phyloP scores from a whole-genome alignment of 2,329 filamentous ascomycete species.

The Paraconiothyrium sp. region DNA sequence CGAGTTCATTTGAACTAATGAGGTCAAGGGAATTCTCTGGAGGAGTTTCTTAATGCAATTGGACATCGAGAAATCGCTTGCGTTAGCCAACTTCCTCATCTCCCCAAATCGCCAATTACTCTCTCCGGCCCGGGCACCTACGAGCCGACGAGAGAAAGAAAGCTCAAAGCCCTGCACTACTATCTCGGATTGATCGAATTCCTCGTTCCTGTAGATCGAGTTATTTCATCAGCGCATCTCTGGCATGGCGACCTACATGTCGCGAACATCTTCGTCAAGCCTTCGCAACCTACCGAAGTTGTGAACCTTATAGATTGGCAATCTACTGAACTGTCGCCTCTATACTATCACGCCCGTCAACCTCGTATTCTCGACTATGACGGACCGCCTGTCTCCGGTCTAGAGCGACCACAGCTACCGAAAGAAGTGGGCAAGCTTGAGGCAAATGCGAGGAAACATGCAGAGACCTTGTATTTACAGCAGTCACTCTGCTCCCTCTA shows the following conservation, averaged over 20 bases:
- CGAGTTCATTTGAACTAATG: constrained; percentile 23
- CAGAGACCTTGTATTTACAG: constrained; percentile 36
- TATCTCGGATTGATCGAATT: constrained; percentile 41
- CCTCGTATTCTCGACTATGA: constrained; percentile 48
- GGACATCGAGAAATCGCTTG: constrained; percentile 46
- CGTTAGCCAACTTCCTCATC: constrained; percentile 34
- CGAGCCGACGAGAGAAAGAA: constrained; percentile 43
- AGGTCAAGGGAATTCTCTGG: constrained; percentile 37
- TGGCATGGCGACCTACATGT: constrained; percentile 53
- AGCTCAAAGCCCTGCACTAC: constrained; percentile 40
- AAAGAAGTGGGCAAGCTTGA: constrained; percentile 34
- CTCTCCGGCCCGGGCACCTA: constrained; percentile 52
- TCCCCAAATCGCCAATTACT: constrained; percentile 44
- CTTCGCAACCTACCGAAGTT: constrained; percentile 41
- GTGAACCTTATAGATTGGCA: constrained; percentile 51
- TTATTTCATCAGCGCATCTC: constrained; percentile 36
- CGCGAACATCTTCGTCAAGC: constrained; percentile 51
- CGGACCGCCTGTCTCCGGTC: constrained; percentile 36
- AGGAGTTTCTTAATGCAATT: constrained; percentile 46
- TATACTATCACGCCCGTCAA: constrained; percentile 48
- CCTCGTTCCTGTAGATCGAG: constrained; percentile 37
- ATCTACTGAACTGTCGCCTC: constrained; percentile 44
- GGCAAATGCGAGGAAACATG: constrained; percentile 29
- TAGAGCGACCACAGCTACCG: constrained; percentile 39
- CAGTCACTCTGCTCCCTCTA: constrained; percentile 43